Conservation (phyloP, 495 filamentous ascomycete species). For the Neurospora tetraspora region DNA sequence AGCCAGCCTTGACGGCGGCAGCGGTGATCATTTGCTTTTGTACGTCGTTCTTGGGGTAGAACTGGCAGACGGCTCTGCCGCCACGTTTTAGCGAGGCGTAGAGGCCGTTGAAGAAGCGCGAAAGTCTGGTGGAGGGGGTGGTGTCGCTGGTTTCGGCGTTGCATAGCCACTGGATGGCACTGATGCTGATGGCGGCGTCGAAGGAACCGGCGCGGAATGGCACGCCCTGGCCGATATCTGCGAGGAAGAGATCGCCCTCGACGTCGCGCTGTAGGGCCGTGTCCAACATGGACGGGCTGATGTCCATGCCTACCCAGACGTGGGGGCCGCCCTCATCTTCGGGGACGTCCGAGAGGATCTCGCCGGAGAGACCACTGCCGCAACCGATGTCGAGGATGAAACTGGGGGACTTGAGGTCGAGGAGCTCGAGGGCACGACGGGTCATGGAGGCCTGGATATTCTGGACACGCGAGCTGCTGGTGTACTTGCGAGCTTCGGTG, state of each 20-base stretch:
- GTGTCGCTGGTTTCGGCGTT: constrained; percentile 87
- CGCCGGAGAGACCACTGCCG: constrained; percentile 87
- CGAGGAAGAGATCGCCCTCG: constrained; percentile 82
- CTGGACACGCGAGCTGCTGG: constrained; percentile 90
- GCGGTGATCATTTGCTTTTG: constrained; percentile 84
- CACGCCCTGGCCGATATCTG: constrained; percentile 90
- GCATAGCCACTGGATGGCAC: constrained; percentile 94
- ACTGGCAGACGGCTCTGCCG: constrained; percentile 88
- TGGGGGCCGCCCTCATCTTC: constrained; percentile 72
- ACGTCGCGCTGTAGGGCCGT: constrained; percentile 84
- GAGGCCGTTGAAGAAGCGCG: constrained; percentile 84
- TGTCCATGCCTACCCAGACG: constrained; percentile 91
- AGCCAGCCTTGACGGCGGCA: constrained; percentile 86
- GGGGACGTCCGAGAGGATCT: constrained; percentile 65
- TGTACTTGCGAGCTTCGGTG: constrained; percentile 89
- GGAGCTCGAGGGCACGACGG: constrained; percentile 78
- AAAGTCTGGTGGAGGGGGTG: constrained; percentile 60
- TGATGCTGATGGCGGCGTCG: constrained; percentile 90
- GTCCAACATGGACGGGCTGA: constrained; percentile 86
- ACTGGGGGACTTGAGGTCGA: constrained; percentile 68
- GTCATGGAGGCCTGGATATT: constrained; percentile 94
- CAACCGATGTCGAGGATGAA: constrained; percentile 92
- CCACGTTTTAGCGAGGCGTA: constrained; percentile 77
- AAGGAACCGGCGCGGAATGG: constrained; percentile 90
- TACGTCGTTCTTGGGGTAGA: constrained; percentile 91